Base-by-base conservation (phyloP, 768 basidiomycete species). In the Podaxis pistillaris region DNA sequence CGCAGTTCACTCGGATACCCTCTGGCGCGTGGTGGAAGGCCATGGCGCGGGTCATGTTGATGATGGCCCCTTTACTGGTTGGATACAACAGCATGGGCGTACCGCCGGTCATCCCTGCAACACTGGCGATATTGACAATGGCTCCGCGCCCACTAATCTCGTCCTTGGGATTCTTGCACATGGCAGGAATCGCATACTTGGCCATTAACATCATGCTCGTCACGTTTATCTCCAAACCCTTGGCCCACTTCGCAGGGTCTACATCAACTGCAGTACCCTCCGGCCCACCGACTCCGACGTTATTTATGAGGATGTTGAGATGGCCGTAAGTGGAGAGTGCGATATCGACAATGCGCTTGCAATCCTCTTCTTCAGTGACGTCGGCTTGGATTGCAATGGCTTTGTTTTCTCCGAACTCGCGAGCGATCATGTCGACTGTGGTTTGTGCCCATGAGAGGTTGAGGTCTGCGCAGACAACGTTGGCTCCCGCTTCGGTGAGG, bases 41-140 rank as follows among this genome's bases (percentile, higher is more conserved):
- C 79, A 80, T 80, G 1, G 79, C 78, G 49, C 77, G 68, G 1
- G 79, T 80, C 74, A 80, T 77, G 44, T 80, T 79, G 38, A 80
- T 67, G 11, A 79, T 66, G 0, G 79, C 79, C 3, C 78, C 78
- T 66, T 79, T 80, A 60, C 76, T 78, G 24, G 76, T 78, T 0
- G 78, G 78, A 49, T 80, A 80, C 12, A 80, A 67, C 36, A 79
- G 65, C 67, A 76, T 73, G 4, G 78, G 75, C 1, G 73, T 73
- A 8, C 79, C 79, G 0, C 79, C 79, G 7, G 73, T 58, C 65
- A 78, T 62, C 1, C 77, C 76, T 9, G 75, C 71, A 15, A 77
- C 73, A 63, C 77, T 78, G 9, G 74, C 69, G 17, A 79, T 77
- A 60, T 80, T 80, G 56, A 80, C 74, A 41, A 80, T 80, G 7